Evolutionary conservation across 2,329 filamentous ascomycete genomes (phyloP).

Genomic region (Cercospora zeae-maydis): DNA sequence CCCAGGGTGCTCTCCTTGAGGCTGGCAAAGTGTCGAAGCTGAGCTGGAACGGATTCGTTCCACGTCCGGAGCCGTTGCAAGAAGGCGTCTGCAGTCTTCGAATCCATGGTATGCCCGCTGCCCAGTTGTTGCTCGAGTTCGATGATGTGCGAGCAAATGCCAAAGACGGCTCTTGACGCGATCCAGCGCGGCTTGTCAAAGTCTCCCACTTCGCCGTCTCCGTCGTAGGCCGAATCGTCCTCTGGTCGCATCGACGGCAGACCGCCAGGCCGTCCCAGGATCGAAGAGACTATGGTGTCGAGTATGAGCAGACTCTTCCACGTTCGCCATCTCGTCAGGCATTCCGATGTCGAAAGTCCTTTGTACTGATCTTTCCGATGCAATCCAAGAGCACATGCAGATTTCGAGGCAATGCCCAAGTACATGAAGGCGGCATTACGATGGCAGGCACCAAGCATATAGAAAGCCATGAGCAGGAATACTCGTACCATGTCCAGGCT

Average conservation of each 20-base stretch:
- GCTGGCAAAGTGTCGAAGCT: slow-evolving; percentile 27
- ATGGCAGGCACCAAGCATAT: slow-evolving; percentile 57
- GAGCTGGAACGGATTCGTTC: slow-evolving; percentile 21
- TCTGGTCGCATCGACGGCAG: slow-evolving; percentile 19
- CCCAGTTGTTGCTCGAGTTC: slow-evolving; percentile 24
- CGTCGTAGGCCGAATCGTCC: slow-evolving; percentile 19
- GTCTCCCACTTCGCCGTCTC: slow-evolving; percentile 14
- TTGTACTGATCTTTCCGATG: slow-evolving; percentile 39
- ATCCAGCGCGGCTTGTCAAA: slow-evolving; percentile 19
- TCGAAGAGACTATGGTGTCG: slow-evolving; percentile 49
- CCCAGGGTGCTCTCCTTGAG: slow-evolving; percentile 19
- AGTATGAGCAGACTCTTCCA: slow-evolving; percentile 50
- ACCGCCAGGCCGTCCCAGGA: slow-evolving; percentile 46
- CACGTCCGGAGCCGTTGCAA: slow-evolving; percentile 21
- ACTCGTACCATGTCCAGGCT: slow-evolving; percentile 52
- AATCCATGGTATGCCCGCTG: slow-evolving; percentile 19
- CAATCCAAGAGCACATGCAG: slow-evolving; percentile 56
- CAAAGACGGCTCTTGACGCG: slow-evolving; percentile 16
- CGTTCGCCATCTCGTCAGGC: slow-evolving; percentile 38
- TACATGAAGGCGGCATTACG: slow-evolving; percentile 63
- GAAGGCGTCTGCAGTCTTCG: slow-evolving; percentile 20
- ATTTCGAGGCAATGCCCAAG: slow-evolving; percentile 56
- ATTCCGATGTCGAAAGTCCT: slow-evolving; percentile 19
- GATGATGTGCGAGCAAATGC: slow-evolving; percentile 24
- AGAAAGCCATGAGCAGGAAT: slow-evolving; percentile 58